A percentile compares a stretch with the other conserved stretches of the same genome.
phyloP scores from a whole-genome alignment of 1,284 basidiomycete species.

The Ceratobasidium sp. region DNA sequence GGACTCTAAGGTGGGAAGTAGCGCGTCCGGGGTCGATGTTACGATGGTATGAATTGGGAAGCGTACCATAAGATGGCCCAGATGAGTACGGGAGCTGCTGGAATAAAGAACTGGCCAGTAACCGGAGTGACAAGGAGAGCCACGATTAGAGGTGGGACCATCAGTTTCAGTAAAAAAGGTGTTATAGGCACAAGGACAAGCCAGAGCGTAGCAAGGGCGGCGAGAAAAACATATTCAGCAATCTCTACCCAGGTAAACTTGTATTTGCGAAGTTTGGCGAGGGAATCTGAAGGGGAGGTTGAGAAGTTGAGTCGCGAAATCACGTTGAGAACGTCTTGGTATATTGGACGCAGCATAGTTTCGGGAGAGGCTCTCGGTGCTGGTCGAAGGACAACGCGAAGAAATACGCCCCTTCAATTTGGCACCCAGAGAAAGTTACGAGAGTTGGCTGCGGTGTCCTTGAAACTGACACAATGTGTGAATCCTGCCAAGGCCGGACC shows the following conservation, averaged over 20 bases:
- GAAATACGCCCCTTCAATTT: not conserved
- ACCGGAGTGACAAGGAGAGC: constrained; percentile 74
- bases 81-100: constrained; percentile 84
- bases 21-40: constrained; percentile 81
- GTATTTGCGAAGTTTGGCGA: not conserved
- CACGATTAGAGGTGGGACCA: constrained; percentile 81
- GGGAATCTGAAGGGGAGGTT: not conserved
- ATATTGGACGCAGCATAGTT: not conserved
- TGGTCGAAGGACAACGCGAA: not conserved
- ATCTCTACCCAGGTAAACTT: constrained; percentile 4
- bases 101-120: constrained; percentile 87
- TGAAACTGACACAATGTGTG: not conserved
- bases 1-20: constrained; percentile 94
- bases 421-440: not conserved
- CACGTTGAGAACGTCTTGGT: not conserved
- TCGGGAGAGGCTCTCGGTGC: not conserved
- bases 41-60: constrained; percentile 83
- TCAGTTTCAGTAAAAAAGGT: constrained; percentile 80
- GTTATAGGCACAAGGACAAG: constrained; percentile 82
- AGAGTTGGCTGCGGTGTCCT: not conserved
- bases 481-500: too few species aligned
- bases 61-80: constrained; percentile 91
- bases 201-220: constrained; percentile 72
- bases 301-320: not conserved
- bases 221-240: constrained; percentile 6